Evolutionary conservation across 2,329 filamentous ascomycete genomes (phyloP).

Genomic region (Decorospora gaudefroyi): DNA sequence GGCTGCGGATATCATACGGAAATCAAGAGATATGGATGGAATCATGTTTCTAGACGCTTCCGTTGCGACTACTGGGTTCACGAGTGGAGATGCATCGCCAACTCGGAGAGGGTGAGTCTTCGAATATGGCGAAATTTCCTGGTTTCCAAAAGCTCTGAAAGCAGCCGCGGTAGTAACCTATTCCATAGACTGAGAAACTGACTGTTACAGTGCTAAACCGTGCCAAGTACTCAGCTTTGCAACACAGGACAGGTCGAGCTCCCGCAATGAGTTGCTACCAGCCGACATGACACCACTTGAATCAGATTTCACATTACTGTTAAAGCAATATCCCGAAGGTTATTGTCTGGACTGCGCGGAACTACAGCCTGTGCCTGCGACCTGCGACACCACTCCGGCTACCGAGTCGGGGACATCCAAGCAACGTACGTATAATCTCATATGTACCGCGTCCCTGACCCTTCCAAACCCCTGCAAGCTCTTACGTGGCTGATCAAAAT

Average conservation of each 20-base stretch:
- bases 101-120: constrained; percentile 2
- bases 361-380: no score
- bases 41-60: constrained; percentile 30
- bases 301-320: constrained; percentile 8
- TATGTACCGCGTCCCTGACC: no score
- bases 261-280: constrained; percentile 5
- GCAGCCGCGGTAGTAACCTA: neutral
- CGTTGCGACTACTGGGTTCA: constrained; percentile 8
- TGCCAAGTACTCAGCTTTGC: constrained; percentile 27
- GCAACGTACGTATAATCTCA: no score
- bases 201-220: constrained; percentile 2
- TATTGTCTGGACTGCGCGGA: constrained; percentile 13
- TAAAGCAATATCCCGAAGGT: constrained; percentile 13
- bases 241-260: constrained; percentile 3
- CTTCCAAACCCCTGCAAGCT: no score
- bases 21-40: constrained; percentile 27
- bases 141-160: neutral
- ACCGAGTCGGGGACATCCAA: no score
- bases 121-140: no score
- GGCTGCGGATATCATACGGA: constrained; percentile 28
- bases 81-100: neutral
- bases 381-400: no score
- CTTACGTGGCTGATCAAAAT: no score
- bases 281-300: constrained; percentile 8
- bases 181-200: neutral